A percentile compares a stretch with the other conserved stretches of the same genome.
These are phyloP conservation scores for Juglanconis sp. DNA, from an alignment of 2,329 filamentous ascomycete genomes.

Conservation along the genomic window DNA sequence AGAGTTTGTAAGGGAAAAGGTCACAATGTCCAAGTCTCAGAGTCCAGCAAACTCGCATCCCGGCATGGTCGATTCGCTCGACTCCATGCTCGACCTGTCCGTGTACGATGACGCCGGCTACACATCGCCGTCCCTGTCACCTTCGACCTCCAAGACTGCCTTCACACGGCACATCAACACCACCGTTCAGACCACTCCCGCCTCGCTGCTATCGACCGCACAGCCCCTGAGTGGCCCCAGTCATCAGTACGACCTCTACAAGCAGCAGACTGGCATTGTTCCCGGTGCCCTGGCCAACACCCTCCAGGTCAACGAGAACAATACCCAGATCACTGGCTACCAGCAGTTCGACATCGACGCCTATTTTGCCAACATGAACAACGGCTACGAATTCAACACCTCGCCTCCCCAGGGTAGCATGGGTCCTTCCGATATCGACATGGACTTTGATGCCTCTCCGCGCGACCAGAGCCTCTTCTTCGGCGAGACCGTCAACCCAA, in stretches of 20 bases:
- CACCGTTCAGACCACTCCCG: constrained; percentile 42
- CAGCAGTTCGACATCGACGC: constrained; percentile 44
- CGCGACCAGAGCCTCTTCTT: constrained; percentile 61
- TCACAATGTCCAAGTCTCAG: constrained; percentile 24
- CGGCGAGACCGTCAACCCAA: constrained; percentile 66
- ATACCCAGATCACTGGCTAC: constrained; percentile 51
- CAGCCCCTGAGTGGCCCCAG: constrained; percentile 75
- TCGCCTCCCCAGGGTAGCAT: constrained; percentile 58
- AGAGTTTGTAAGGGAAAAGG: background rate
- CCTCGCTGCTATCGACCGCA: constrained; percentile 46
- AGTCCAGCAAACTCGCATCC: constrained; percentile 29
- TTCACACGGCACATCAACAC: constrained; percentile 51
- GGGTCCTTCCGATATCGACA: constrained; percentile 64
- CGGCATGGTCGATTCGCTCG: constrained; percentile 47
- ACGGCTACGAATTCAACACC: constrained; percentile 71
- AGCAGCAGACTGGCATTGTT: constrained; percentile 91
- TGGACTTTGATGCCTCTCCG: constrained; percentile 59
- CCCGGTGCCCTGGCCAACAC: constrained; percentile 79
- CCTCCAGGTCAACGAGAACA: constrained; percentile 69
- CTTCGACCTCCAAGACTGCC: constrained; percentile 49
- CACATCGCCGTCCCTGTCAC: constrained; percentile 59
- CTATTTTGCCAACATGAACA: constrained; percentile 55
- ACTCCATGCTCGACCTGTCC: constrained; percentile 58
- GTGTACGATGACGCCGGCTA: constrained; percentile 62
- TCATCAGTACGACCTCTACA: constrained; percentile 92